Evolutionary conservation across 2,329 filamentous ascomycete genomes (phyloP), one percentile per base, ranked within the genome.

Genomic region (Colletotrichum tabaci): DNA sequence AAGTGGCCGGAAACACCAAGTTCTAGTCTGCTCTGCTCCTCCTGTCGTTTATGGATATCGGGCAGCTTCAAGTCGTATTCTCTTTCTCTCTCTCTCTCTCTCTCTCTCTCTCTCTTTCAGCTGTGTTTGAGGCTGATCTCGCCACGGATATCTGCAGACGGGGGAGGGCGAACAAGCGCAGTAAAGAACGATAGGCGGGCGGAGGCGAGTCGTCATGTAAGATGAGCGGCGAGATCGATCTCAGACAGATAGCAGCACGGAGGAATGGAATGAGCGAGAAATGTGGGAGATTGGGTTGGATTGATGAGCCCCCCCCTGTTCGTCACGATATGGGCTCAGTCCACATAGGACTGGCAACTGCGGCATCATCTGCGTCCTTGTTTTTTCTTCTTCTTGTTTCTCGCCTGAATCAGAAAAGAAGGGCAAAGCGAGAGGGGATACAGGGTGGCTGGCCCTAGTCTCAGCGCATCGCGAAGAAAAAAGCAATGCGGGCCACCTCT

Each of bases 371-470:
- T 21, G 53, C 13, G 53, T 47, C 61, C 35, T 21, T 46, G 13
- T 23, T 26, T 47, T 53, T 60, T 69, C 46, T 62, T 55, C 26
- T 64, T 47, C 42, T 61, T 61, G 60, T 50, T 62, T 44, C 56
- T 61, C 44, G 61, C 55, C 52, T 71, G 61, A 61, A 61, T 71
- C 57, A 71, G 35, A 55, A 60, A 66, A 52, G 53, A 56, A 71
- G 65, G 57, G 68, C 53, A 67, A 42, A n/a, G 58, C 68, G 52
- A 63, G 57, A 61, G 30, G 30, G 30, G 40, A 40, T 57, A 44
- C 52, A 67, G 57, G 68, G 65, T 71, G 68, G 68, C 65, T 67
- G 64, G 16, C 58, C 57, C 68, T 71, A 71, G 68, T 71, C 68
- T 71, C 65, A 71, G 57, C 62, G 52, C 58, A 67, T 62, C 58